These are phyloP conservation scores for Wickerhamiella alocasiicola DNA, from an alignment of 805 yeast species.

Conservation along the genomic window DNA sequence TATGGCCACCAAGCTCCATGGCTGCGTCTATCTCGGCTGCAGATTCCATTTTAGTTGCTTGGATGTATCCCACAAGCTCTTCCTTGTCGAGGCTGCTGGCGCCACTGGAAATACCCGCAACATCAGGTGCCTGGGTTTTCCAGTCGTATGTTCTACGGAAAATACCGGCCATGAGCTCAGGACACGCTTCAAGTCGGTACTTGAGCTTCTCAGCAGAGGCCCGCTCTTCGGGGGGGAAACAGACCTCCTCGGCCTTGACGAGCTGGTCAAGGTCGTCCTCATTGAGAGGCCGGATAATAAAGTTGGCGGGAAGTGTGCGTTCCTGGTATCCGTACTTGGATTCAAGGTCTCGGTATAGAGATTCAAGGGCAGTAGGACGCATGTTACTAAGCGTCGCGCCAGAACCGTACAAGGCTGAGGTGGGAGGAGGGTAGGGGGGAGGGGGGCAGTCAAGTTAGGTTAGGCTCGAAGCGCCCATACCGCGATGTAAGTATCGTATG, in stretches of 20 bases:
- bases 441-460: no score
- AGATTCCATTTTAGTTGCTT: conserved; percentile 54
- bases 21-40: conserved; percentile 41
- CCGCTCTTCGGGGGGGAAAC: conserved; percentile 62
- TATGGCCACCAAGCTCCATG: conserved; percentile 53
- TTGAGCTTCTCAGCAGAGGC: conserved; percentile 48
- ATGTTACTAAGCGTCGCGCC: no score
- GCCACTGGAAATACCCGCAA: conserved; percentile 24
- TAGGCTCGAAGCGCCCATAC: no score
- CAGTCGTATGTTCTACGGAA: conserved; percentile 36
- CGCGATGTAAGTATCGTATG: no score
- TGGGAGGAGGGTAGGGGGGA: no score
- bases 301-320: conserved; percentile 37
- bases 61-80: conserved; percentile 63
- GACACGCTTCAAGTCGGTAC: conserved; percentile 70
- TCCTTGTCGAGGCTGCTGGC: conserved; percentile 31
- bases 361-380: conserved; percentile 23
- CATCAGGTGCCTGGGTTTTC: conserved; percentile 19
- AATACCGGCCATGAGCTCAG: conserved; percentile 82
- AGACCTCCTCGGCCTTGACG: conserved; percentile 45
- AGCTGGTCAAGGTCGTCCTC: conserved; percentile 59
- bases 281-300: conserved; percentile 66
- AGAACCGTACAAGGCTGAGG: no score
- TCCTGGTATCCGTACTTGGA: conserved; percentile 18
- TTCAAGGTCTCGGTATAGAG: conserved; percentile 21